These are phyloP conservation scores for Solanum hybrid DNA, from an alignment of 305 asterid species.

Conservation along the genomic window DNA sequence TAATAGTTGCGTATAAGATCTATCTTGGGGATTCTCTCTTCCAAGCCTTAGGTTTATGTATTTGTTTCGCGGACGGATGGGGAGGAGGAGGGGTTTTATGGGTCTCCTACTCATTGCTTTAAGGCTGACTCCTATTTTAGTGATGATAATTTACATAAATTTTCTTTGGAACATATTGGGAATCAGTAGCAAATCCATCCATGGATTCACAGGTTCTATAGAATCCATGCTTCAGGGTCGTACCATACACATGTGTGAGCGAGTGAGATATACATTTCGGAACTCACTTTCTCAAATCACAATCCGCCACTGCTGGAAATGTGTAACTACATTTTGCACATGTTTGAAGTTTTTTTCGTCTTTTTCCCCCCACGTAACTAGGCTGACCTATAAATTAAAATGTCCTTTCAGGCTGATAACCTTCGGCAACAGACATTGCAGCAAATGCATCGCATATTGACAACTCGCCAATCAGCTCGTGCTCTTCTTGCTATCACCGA, in stretches of 20 bases:
- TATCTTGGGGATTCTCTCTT: neutral
- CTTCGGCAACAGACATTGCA: no score
- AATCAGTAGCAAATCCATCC: neutral
- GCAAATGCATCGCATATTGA: no score
- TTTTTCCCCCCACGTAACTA: no score
- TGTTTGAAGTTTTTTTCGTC: no score
- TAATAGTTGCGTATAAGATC: neutral
- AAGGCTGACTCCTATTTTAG: neutral
- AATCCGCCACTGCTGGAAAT: no score
- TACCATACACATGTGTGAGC: neutral
- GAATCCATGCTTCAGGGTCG: neutral
- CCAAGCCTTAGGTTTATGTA: neutral
- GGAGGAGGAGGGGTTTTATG: neutral
- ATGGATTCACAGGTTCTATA: neutral
- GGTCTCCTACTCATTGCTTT: neutral
- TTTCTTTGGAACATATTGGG: no score
- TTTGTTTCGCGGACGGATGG: no score
- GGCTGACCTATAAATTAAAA: no score
- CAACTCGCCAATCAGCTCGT: no score
- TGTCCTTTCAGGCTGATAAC: no score
- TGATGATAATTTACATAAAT: neutral
- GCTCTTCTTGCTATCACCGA: no score
- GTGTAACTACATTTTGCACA: no score
- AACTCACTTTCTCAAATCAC: neutral
- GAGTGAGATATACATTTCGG: neutral